Percentiles rank a stretch among this genome's conserved stretches.
Evolutionary conservation across 192 early-diverging fungal species (phyloP).

Genomic region (Coemansia sp.): DNA sequence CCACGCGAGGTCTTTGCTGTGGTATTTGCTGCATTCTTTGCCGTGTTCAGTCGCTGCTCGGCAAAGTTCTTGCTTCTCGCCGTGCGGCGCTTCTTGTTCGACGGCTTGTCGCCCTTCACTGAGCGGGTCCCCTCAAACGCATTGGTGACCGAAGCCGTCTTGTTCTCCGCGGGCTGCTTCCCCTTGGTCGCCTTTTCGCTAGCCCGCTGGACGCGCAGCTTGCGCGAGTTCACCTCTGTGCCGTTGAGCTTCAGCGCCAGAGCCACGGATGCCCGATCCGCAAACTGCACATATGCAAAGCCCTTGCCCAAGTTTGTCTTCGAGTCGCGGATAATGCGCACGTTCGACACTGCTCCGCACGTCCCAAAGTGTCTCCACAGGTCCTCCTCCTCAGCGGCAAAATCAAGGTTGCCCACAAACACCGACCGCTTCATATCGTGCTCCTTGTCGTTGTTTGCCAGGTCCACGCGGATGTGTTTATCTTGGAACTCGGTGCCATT

Average conservation of each 20-base stretch:
- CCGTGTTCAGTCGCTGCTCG: slow-evolving; percentile 22
- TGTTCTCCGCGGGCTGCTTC: slow-evolving; percentile 16
- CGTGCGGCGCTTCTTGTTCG: slow-evolving; percentile 49
- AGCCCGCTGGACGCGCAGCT: slow-evolving; percentile 33
- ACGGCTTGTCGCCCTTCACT: slow-evolving; percentile 52
- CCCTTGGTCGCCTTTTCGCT: slow-evolving; percentile 44
- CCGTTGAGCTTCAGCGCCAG: slow-evolving; percentile 78
- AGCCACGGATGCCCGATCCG: slow-evolving; percentile 65
- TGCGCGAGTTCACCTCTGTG: slow-evolving; percentile 60
- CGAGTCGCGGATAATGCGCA: slow-evolving; percentile 79
- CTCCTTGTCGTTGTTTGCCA: slow-evolving; percentile 45
- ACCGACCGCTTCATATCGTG: slow-evolving; percentile 79
- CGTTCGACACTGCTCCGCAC: slow-evolving; percentile 73
- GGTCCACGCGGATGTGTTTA: slow-evolving; percentile 87
- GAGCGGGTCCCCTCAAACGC: slow-evolving; percentile 58
- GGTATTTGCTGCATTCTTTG: slow-evolving; percentile 2
- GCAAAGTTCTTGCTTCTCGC: slow-evolving; percentile 38
- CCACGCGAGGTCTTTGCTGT: slow-evolving; percentile 3
- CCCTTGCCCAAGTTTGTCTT: slow-evolving; percentile 91
- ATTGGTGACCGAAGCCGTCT: slow-evolving; percentile 11
- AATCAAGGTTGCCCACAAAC: slow-evolving; percentile 70
- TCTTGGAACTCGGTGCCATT: slow-evolving; percentile 82
- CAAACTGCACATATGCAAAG: slow-evolving; percentile 90
- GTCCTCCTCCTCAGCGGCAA: slow-evolving; percentile 71
- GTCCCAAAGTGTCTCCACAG: slow-evolving; percentile 69